Conservation (phyloP, 1,284 basidiomycete species). For the Irpex rosettiformis region DNA sequence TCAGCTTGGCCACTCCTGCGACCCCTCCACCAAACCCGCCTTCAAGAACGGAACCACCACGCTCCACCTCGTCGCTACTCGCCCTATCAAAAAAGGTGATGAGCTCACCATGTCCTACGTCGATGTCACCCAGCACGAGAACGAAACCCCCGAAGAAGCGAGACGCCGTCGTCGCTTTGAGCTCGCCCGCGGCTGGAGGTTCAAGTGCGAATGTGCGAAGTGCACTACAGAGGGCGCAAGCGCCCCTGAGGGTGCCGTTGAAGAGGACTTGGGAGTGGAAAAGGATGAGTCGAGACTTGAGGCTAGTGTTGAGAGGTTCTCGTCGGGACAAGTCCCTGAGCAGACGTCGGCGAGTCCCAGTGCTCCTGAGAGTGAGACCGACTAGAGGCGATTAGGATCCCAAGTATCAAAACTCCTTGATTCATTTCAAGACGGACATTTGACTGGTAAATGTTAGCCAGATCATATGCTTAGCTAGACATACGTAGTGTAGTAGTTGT, state of each 20-base stretch:
- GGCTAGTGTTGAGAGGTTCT: conserved; percentile 38
- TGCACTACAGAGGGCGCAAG: conserved; percentile 51
- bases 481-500: neutral
- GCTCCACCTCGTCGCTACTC: conserved; percentile 61
- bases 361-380: neutral
- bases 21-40: conserved; percentile 57
- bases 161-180: conserved; percentile 64
- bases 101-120: conserved; percentile 73
- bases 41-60: conserved; percentile 62
- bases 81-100: conserved; percentile 67
- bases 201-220: conserved; percentile 65
- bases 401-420: neutral
- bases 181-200: conserved; percentile 76
- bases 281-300: conserved; percentile 61
- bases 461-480: neutral
- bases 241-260: conserved; percentile 26
- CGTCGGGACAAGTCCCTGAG: neutral
- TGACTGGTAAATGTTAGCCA: neutral
- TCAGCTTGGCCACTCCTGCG: conserved; percentile 67
- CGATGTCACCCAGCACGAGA: conserved; percentile 52
- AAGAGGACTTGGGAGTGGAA: conserved; percentile 36
- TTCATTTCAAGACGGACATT: neutral
- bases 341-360: neutral
- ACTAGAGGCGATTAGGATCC: neutral
- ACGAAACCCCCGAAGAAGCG: conserved; percentile 50